Conservation (phyloP, 225 moss, liverwort and hornwort species). For the Rhytidiadelphus loreus region DNA sequence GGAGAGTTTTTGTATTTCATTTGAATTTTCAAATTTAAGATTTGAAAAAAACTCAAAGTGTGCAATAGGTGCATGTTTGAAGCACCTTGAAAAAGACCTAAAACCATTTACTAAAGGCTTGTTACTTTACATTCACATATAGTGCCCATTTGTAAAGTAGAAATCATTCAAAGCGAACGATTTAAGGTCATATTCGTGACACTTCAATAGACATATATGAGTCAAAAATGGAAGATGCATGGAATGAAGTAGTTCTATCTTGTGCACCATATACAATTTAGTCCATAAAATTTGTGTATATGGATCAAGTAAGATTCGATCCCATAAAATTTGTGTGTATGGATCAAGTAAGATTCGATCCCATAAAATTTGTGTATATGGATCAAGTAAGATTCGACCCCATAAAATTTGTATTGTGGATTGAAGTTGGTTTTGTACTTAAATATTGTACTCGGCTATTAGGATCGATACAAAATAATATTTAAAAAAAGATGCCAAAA, state of each 20-base stretch:
- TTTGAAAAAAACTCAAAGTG: not conserved
- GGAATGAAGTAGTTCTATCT: not conserved
- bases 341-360: not conserved
- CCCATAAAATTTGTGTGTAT: fast-evolving
- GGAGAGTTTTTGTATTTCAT: fast-evolving
- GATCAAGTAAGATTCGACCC: not conserved
- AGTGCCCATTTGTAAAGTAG: not conserved
- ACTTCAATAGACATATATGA: not conserved
- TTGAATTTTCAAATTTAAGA: not conserved
- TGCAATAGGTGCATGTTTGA: not conserved
- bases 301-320: not conserved
- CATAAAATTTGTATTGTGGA: not conserved
- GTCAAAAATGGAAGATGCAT: fast-evolving
- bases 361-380: not conserved
- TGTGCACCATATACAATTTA: fast-evolving
- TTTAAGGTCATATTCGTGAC: not conserved
- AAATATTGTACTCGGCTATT: fast-evolving
- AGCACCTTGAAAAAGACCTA: fast-evolving
- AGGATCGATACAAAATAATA: fast-evolving
- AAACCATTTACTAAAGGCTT: not conserved
- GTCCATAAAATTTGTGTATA: not conserved
- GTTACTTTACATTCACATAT: not conserved
- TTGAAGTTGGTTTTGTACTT: not conserved
- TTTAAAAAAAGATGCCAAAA: not conserved
- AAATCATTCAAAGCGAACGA: not conserved